Evolutionary conservation across 2,329 filamentous ascomycete species (phyloP), one percentile per base, ranked within the genome.

Genomic region (Dactylella cylindrospora): DNA sequence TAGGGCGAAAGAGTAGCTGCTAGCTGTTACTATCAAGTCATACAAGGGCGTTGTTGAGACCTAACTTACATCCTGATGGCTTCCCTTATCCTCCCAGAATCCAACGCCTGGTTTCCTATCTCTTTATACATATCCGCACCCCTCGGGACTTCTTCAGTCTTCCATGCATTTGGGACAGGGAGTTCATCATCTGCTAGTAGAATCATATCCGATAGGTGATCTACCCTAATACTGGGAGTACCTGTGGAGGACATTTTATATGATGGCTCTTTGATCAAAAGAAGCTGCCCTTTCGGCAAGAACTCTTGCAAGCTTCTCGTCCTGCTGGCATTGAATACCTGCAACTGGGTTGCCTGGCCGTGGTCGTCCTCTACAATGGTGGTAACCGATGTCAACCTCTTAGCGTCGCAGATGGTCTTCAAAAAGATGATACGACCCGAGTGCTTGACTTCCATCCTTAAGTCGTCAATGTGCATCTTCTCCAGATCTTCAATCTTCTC

Each of bases 11-110:
- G n/a, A n/a, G n/a, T n/a, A n/a, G n/a, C n/a, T n/a, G n/a, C n/a
- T n/a, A n/a, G n/a, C n/a, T n/a, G n/a, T n/a, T n/a, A n/a, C n/a
- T n/a, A n/a, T n/a, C n/a, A n/a, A n/a, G n/a, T n/a, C n/a, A n/a
- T n/a, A n/a, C n/a, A n/a, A n/a, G n/a, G n/a, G n/a, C n/a, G n/a
- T n/a, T n/a, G n/a, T n/a, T n/a, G n/a, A n/a, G n/a, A n/a, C n/a
- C n/a, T n/a, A n/a, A 33, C 39, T 28, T 51, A 61, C 55, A 33
- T 53, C 26, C 22, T 53, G n/a, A 61, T 26, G 5, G 32, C 55
- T 19, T 53, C 35, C 29, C 17, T 36, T 9, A 36, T 23, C n/a
- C 38, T 38, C 7, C 36, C 35, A 9, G 19, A 12, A 5, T 8
- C 28, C 22, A 62, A 36, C 38, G 36, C 49, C 10, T 43, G 12